These are phyloP conservation scores for Fulvia fulva DNA, from an alignment of 2,329 filamentous ascomycete species.

Conservation along the genomic window DNA sequence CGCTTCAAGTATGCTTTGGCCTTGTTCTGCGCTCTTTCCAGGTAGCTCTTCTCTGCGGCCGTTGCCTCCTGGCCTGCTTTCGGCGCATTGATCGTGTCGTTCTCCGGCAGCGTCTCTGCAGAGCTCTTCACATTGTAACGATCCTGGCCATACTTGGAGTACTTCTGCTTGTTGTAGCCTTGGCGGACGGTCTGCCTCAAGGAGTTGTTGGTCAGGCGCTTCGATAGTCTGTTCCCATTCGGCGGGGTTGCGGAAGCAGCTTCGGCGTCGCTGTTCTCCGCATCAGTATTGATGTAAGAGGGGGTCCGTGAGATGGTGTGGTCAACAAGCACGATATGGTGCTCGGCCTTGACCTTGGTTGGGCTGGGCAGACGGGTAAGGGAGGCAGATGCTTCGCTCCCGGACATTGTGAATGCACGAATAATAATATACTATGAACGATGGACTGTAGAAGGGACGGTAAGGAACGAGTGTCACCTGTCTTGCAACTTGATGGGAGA, in stretches of 20 bases:
- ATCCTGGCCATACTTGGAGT: constrained; percentile 32
- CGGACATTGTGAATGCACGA: constrained; percentile 23
- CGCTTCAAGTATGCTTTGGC: constrained; percentile 31
- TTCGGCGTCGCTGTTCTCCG: constrained; percentile 31
- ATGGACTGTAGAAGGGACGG: background rate
- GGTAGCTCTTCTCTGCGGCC: constrained; percentile 23
- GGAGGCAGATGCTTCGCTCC: constrained; percentile 19
- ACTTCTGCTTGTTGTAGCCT: constrained; percentile 34
- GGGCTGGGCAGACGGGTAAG: constrained; percentile 23
- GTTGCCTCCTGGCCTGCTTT: constrained; percentile 16
- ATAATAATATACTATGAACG: constrained; percentile 1
- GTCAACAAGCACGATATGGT: constrained; percentile 68
- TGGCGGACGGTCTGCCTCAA: constrained; percentile 28
- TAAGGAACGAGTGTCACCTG: constrained; percentile 22
- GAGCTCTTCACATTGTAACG: constrained; percentile 24
- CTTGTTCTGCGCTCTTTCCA: constrained; percentile 30
- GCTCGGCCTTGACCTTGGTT: constrained; percentile 35
- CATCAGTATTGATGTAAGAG: constrained; percentile 17
- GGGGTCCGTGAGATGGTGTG: constrained; percentile 32
- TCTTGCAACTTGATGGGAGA: constrained; percentile 21
- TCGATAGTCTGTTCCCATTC: constrained; percentile 16
- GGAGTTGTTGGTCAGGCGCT: constrained; percentile 29
- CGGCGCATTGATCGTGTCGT: constrained; percentile 15
- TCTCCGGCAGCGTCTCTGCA: constrained; percentile 11
- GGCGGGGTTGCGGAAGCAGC: background rate